These are phyloP conservation scores for Millerago galiae DNA, from an alignment of 805 yeast species.

Conservation along the genomic window DNA sequence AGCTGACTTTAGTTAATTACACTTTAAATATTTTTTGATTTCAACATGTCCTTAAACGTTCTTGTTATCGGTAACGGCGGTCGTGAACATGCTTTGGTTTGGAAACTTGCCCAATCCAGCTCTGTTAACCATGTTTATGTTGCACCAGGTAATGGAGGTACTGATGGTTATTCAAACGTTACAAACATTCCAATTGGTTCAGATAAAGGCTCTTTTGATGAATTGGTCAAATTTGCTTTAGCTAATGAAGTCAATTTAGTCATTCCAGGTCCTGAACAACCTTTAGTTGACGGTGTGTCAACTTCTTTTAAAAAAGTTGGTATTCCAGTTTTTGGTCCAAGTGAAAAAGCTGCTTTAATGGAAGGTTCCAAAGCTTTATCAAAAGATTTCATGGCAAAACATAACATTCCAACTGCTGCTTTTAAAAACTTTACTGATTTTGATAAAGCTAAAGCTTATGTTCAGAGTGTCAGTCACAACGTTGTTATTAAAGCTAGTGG, in stretches of 20 bases:
- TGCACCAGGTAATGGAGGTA: slow-evolving; percentile 98
- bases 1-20: too few species aligned
- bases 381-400: slow-evolving; percentile 88
- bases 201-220: slow-evolving; percentile 58
- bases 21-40: too few species aligned
- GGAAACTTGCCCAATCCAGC: slow-evolving; percentile 81
- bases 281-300: slow-evolving; percentile 89
- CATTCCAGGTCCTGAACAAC: slow-evolving; percentile 99
- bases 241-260: slow-evolving; percentile 64
- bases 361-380: slow-evolving; percentile 97
- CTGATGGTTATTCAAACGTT: slow-evolving; percentile 52
- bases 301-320: slow-evolving; percentile 71
- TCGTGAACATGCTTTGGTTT: slow-evolving; percentile 94
- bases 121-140: slow-evolving; percentile 70
- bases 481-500: slow-evolving; percentile 97
- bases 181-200: slow-evolving; percentile 64
- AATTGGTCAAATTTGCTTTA: slow-evolving; percentile 68
- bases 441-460: slow-evolving; percentile 68
- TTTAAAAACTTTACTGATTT: slow-evolving; percentile 77
- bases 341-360: slow-evolving; percentile 81
- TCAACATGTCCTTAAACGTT: slow-evolving; percentile 42
- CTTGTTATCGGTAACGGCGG: slow-evolving; percentile 97
- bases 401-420: slow-evolving; percentile 90
- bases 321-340: slow-evolving; percentile 96
- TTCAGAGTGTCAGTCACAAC: slow-evolving; percentile 57